These are phyloP conservation scores for Candida broadrunensis DNA, from an alignment of 805 yeast species.

Conservation along the genomic window DNA sequence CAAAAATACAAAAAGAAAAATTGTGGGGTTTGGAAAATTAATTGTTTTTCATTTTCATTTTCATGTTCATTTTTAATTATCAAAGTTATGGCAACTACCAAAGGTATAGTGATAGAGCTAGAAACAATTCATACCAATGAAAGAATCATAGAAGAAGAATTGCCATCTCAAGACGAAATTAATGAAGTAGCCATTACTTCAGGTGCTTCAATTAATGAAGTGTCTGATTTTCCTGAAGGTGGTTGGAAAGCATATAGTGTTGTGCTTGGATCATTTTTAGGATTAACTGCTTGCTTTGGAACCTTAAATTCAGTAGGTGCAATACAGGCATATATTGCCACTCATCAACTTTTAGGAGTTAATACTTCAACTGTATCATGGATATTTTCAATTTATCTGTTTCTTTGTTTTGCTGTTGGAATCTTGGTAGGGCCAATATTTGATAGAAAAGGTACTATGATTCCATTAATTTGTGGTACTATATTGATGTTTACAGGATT, in stretches of 20 bases:
- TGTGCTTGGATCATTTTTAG: slow-evolving; percentile 22
- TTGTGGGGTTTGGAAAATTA: too few relatives aligned
- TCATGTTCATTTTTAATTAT: too few relatives aligned
- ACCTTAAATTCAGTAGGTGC: slow-evolving; percentile 36
- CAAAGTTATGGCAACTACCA: too few relatives aligned
- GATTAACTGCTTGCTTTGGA: slow-evolving; percentile 25
- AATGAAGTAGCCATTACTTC: too few relatives aligned
- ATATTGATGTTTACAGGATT: slow-evolving; percentile 44
- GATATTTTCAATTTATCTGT: slow-evolving; percentile 37
- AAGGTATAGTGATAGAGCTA: too few relatives aligned
- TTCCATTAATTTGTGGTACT: slow-evolving; percentile 45
- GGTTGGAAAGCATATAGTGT: slow-evolving; percentile 21
- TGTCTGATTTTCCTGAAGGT: slow-evolving; percentile 23
- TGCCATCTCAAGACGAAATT: too few relatives aligned
- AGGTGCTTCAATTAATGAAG: too few relatives aligned
- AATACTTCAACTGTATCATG: slow-evolving; percentile 33
- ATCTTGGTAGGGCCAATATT: slow-evolving; percentile 55
- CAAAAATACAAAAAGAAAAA: too few relatives aligned
- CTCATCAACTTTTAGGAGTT: slow-evolving; percentile 29
- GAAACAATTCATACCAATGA: too few relatives aligned
- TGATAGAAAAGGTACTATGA: slow-evolving; percentile 56
- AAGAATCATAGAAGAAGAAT: too few relatives aligned
- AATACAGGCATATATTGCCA: slow-evolving; percentile 34
- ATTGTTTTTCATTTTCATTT: too few relatives aligned
- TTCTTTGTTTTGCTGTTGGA: slow-evolving; percentile 25